Conservation (phyloP, 1,139 yeast species). For the Taiozyma sp. region DNA sequence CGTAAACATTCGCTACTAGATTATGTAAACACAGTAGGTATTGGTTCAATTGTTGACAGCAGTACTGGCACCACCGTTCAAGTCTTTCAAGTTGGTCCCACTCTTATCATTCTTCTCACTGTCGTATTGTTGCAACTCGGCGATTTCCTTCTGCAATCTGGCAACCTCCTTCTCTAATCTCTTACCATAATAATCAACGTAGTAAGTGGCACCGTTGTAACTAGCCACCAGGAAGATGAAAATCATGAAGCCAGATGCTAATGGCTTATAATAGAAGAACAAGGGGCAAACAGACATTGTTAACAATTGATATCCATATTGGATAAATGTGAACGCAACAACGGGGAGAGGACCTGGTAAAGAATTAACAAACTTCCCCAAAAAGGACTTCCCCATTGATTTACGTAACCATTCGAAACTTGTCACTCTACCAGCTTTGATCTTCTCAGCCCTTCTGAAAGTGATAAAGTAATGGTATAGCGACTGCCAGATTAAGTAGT, state of each 20-base stretch:
- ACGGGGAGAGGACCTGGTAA: conserved; percentile 84
- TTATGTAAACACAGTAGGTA: too few relatives aligned
- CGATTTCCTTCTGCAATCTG: conserved; percentile 64
- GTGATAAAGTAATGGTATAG: conserved; percentile 90
- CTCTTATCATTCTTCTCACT: background rate
- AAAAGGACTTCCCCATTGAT: conserved; percentile 53
- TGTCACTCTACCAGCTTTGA: conserved; percentile 80
- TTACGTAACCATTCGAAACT: conserved; percentile 81
- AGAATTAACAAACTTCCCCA: conserved; percentile 78
- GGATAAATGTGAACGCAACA: conserved; percentile 78
- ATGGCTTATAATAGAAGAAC: conserved; percentile 66
- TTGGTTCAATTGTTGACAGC: background rate
- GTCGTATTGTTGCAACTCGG: conserved; percentile 33
- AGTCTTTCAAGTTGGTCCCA: background rate
- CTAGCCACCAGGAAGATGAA: conserved; percentile 74
- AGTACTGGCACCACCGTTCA: background rate
- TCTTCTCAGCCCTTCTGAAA: conserved; percentile 68
- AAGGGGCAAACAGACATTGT: conserved; percentile 89
- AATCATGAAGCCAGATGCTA: conserved; percentile 64
- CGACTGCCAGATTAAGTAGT: conserved; percentile 89
- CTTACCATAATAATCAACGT: conserved; percentile 86
- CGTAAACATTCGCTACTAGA: background rate
- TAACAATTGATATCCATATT: conserved; percentile 78
- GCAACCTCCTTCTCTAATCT: conserved; percentile 78
- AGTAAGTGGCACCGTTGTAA: conserved; percentile 92